These are phyloP conservation scores for Madurella mycetomatis DNA, from an alignment of 2,329 filamentous ascomycete genomes.

Conservation along the genomic window DNA sequence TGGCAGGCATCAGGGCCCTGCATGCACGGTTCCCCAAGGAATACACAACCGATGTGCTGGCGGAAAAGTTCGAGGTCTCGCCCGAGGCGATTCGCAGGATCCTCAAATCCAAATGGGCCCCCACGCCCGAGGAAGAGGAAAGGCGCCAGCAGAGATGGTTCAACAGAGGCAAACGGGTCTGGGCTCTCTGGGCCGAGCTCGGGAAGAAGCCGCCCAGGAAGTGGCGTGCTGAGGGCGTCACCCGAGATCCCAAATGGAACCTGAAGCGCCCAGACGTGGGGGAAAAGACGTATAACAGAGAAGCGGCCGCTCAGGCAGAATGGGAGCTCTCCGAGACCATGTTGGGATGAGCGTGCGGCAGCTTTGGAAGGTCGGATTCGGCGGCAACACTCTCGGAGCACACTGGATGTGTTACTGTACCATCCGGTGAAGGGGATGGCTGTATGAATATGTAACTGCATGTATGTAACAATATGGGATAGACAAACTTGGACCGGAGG, in stretches of 20 bases:
- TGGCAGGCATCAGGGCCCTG: conserved; percentile 83
- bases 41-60: conserved; percentile 70
- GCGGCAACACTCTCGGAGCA: no score
- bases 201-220: conserved; percentile 57
- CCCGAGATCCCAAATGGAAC: conserved; percentile 36
- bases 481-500: no score
- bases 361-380: no score
- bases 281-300: conserved; percentile 6
- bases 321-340: conserved; percentile 12
- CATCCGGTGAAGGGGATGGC: neutral
- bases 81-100: conserved; percentile 84
- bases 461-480: no score
- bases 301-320: conserved; percentile 10
- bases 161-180: conserved; percentile 55
- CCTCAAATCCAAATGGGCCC: conserved; percentile 71
- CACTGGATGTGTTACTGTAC: neutral
- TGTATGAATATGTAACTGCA: conserved; percentile 1
- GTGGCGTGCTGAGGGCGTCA: conserved; percentile 55
- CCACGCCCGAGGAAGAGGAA: conserved; percentile 52
- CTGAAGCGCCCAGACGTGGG: conserved; percentile 2
- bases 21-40: conserved; percentile 70
- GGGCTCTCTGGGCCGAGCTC: conserved; percentile 55
- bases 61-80: conserved; percentile 78
- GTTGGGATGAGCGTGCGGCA: neutral
- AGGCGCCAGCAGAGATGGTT: conserved; percentile 59